Evolutionary conservation across 106 monocot genomes (phyloP), one percentile per base, ranked within the genome.

Genomic region (Dioscorea alata): DNA sequence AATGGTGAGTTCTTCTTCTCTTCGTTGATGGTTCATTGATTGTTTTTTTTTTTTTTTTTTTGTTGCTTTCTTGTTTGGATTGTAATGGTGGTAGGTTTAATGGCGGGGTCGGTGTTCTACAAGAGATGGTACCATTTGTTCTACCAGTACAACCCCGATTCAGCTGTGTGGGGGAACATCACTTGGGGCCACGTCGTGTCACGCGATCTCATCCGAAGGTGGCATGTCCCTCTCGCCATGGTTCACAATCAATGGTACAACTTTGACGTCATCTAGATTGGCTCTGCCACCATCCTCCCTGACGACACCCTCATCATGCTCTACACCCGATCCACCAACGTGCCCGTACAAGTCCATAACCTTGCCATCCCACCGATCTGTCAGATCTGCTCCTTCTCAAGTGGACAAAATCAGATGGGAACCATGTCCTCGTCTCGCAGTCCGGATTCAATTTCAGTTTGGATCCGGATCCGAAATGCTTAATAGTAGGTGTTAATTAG

Each of bases 51-150:
- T n/a, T n/a, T n/a, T n/a, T n/a, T n/a, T n/a, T n/a, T n/a, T n/a
- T n/a, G n/a, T n/a, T n/a, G n/a, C n/a, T n/a, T n/a, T n/a, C n/a
- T 0, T 69, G 4, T 31, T 32, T 57, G 1, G 13, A 4, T 34
- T 8, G 33, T 31, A 4, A 67, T 59, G 19, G 49, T 16, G 18
- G 18, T 21, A 18, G 23, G 51, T 1, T 7, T 14, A 1, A 24
- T 3, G 16, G 31, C 75, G 81, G 85, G 85, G 4, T 85, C 89
- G 12, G 23, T 85, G 19, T 89, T 59, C 57, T 85, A 85, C 77
- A 85, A 80, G 33, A 85, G 89, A 0, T 89, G 89, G 89, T 89
- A 88, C 78, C 88, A 88, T n/a, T 67, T 88, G 9, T 88, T 88
- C 73, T 88, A 88, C 74, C n/a, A n/a, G n/a, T n/a, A n/a, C n/a